These are phyloP conservation scores for Mortierella alpina DNA, from an alignment of 192 early-diverging fungal species.

Conservation along the genomic window DNA sequence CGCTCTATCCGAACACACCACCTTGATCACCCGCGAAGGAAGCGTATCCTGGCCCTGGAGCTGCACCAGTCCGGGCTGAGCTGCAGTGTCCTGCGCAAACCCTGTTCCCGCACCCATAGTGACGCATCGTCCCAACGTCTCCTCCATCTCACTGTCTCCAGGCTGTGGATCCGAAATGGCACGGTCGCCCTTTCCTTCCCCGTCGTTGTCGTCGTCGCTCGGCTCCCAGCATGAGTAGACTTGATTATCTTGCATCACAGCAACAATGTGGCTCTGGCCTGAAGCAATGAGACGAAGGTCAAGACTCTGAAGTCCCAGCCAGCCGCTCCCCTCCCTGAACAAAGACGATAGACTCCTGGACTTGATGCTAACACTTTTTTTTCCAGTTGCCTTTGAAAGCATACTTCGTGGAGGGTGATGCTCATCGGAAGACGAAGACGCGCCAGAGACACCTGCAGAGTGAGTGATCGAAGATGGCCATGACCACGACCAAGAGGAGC, in stretches of 20 bases:
- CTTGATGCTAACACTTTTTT: constrained; percentile 12
- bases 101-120: neutral
- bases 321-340: constrained; percentile 28
- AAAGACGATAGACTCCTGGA: constrained; percentile 44
- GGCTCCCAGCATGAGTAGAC: constrained; percentile 40
- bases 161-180: neutral
- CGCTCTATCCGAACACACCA: constrained; percentile 29
- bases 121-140: constrained; percentile 13
- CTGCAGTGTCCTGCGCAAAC: constrained; percentile 22
- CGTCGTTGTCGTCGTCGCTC: neutral
- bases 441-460: neutral
- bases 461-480: constrained; percentile 10
- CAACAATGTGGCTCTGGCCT: constrained; percentile 37
- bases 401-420: neutral
- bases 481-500: constrained; percentile 37
- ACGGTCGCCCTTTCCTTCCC: neutral
- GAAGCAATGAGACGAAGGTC: constrained; percentile 26
- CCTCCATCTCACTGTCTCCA: constrained; percentile 3
- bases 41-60: neutral
- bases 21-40: constrained; percentile 9
- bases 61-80: constrained; percentile 28
- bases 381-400: neutral
- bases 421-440: neutral
- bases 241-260: constrained; percentile 31
- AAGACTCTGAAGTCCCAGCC: constrained; percentile 31